Percentiles rank a stretch among this genome's conserved stretches.
phyloP scores from a whole-genome alignment of 2,329 filamentous ascomycete genomes.

The Microsporum audouinii region DNA sequence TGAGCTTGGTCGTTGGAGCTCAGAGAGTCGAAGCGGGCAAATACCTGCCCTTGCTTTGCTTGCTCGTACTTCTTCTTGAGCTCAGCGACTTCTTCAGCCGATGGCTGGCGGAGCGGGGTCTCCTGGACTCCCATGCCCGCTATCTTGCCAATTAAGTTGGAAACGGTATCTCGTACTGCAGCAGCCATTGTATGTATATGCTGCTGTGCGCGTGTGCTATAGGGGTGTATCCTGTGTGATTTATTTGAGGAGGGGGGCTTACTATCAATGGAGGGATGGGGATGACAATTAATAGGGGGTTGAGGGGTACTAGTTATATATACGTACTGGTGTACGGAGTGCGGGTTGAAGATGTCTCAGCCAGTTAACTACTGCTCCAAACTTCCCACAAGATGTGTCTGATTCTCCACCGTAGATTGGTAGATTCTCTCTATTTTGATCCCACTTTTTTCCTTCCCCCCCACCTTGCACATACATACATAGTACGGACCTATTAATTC shows the following conservation, averaged over 20 bases:
- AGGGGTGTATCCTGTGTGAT: background rate
- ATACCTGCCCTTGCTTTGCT: slow-evolving; percentile 69
- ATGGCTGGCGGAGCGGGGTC: slow-evolving; percentile 37
- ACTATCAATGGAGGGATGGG: slow-evolving; percentile 3
- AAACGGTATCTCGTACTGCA: slow-evolving; percentile 35
- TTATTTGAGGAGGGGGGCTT: background rate
- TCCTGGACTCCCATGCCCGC: slow-evolving; percentile 15
- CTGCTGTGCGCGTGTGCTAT: background rate
- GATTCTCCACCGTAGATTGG: background rate
- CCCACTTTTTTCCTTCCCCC: background rate
- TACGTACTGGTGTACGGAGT: too few relatives aligned
- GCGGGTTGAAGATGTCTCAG: background rate
- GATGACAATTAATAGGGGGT: background rate
- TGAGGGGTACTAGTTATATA: background rate
- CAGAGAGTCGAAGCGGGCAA: slow-evolving; percentile 78
- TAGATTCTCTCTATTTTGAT: background rate
- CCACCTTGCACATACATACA: background rate
- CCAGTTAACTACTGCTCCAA: background rate
- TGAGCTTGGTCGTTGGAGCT: slow-evolving; percentile 58
- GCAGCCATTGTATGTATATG: slow-evolving; percentile 25
- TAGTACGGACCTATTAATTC: too few relatives aligned
- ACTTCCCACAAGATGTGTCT: background rate
- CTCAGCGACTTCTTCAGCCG: slow-evolving; percentile 53
- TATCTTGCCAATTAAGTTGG: slow-evolving; percentile 40
- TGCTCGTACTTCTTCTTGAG: slow-evolving; percentile 62